Base-by-base conservation (phyloP, 331 rosid species). In the Stylosanthes scabra region DNA sequence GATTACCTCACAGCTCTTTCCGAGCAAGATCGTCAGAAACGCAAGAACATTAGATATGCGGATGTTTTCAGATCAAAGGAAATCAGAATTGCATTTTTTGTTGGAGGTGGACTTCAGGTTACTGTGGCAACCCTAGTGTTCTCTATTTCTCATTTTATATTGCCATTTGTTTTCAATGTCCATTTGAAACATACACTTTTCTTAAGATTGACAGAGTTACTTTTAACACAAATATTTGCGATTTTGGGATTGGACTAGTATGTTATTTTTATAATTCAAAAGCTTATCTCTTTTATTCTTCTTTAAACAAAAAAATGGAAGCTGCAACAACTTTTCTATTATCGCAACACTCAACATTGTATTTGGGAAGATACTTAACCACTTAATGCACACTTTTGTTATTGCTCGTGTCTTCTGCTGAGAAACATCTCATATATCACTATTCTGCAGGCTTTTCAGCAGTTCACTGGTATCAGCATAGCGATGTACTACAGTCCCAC, bases 71-170 rank as follows among this genome's bases (percentile, higher is more conserved):
- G 47, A 75, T 45, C 78, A 49, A 83, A 84, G 80, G 89, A 87
- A 84, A 88, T 92, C 68, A 83, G 93, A 81, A 79, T 80, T 46
- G 97, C 97, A 16, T 89, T 92, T 78, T 40, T 87, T 11, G 92
- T 88, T 16, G 93, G 97, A 52, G 97, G 89, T 6, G 97, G 97
- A 74, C 97, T 92, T 74, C 96, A 92, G 93, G 97, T 91, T 49
- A 63, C 20, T 75, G 14, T 44, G 29, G 50, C 66, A 74, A 59
- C 81, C 41, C 45, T 58, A 34, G 29, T 39, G 11, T 44, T 39
- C 49, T 31, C 40, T 63, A 50, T 16, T 76, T 59, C 34, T 37
- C 7, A n/a, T 50, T 20, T 56, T 59, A 27, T 14, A 52, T 51
- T 80, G 39, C 46, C 69, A 42, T 40, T 45, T 40, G 20, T 7